Conservation (phyloP, 179 eudicot species). For the Heliamphora pulchella region DNA sequence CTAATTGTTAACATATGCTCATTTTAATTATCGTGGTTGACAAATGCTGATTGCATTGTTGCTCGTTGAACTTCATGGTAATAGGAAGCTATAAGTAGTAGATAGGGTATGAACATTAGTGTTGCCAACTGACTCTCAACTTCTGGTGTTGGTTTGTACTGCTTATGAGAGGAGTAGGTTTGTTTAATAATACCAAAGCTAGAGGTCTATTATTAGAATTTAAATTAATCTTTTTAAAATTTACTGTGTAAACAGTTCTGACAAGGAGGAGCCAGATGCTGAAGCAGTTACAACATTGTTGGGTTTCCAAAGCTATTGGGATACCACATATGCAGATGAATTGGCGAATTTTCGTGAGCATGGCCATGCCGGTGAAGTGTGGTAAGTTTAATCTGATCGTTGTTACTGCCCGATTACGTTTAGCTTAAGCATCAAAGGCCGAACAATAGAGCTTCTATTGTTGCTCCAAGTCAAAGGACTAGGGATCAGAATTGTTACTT, state of each 20-base stretch:
- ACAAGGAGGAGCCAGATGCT: slow-evolving; percentile 84
- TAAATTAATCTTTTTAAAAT: not conserved
- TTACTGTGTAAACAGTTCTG: slow-evolving; percentile 45
- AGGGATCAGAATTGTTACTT: too few species aligned
- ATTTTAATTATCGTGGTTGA: not conserved
- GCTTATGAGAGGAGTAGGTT: not conserved
- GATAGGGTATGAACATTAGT: not conserved
- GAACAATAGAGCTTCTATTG: too few species aligned
- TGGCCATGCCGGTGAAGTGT: slow-evolving; percentile 96
- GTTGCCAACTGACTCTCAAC: not conserved
- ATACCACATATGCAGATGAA: slow-evolving; percentile 75
- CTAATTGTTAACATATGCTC: too few species aligned
- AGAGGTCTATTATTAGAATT: not conserved
- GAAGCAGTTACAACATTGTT: slow-evolving; percentile 72
- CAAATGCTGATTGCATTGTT: not conserved
- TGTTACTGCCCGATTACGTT: too few species aligned
- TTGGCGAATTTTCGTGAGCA: slow-evolving; percentile 83
- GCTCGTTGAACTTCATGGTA: not conserved
- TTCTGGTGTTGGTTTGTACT: not conserved
- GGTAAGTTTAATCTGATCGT: slow-evolving; percentile 37
- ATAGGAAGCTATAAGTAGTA: not conserved
- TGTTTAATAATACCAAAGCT: not conserved
- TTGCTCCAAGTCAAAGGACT: too few species aligned
- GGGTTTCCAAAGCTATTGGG: slow-evolving; percentile 99
- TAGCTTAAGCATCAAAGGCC: too few species aligned